Conservation (phyloP, 2,329 filamentous ascomycete genomes). For the Phoma sp. region DNA sequence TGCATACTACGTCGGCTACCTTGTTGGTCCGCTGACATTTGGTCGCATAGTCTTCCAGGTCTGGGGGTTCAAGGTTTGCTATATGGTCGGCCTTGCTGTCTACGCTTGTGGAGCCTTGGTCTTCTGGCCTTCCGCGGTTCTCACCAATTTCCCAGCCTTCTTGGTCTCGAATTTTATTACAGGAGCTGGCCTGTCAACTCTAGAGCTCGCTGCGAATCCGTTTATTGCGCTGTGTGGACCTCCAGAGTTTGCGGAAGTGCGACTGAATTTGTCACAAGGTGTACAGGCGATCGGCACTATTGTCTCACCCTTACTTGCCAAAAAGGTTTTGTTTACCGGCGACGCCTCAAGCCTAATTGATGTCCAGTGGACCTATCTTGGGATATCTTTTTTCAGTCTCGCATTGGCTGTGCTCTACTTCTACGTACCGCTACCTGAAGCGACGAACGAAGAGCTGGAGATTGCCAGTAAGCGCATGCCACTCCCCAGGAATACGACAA, state of each 20-base stretch:
- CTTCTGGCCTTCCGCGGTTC: slow-evolving; percentile 69
- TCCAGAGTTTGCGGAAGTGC: slow-evolving; percentile 63
- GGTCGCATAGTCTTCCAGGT: slow-evolving; percentile 63
- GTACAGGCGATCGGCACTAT: slow-evolving; percentile 67
- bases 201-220: slow-evolving; percentile 67
- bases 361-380: slow-evolving; percentile 70
- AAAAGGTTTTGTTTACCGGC: slow-evolving; percentile 62
- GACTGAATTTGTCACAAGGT: slow-evolving; percentile 66
- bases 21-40: slow-evolving; percentile 71
- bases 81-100: slow-evolving; percentile 65
- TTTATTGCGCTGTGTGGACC: slow-evolving; percentile 69
- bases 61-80: slow-evolving; percentile 68
- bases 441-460: slow-evolving; percentile 65
- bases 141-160: slow-evolving; percentile 66
- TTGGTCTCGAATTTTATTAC: slow-evolving; percentile 68
- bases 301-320: slow-evolving; percentile 64
- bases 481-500: slow-evolving; percentile 48
- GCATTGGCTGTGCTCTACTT: slow-evolving; percentile 65
- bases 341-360: slow-evolving; percentile 61
- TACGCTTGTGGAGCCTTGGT: slow-evolving; percentile 67
- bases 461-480: slow-evolving; percentile 56
- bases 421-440: slow-evolving; percentile 67
- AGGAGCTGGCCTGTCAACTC: slow-evolving; percentile 63
- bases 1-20: slow-evolving; percentile 74
- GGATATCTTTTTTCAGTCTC: slow-evolving; percentile 66